Percentiles rank a stretch among this genome's conserved stretches.
Conservation (phyloP, 2,329 filamentous ascomycete genomes). For the Calonectria honghensis region DNA sequence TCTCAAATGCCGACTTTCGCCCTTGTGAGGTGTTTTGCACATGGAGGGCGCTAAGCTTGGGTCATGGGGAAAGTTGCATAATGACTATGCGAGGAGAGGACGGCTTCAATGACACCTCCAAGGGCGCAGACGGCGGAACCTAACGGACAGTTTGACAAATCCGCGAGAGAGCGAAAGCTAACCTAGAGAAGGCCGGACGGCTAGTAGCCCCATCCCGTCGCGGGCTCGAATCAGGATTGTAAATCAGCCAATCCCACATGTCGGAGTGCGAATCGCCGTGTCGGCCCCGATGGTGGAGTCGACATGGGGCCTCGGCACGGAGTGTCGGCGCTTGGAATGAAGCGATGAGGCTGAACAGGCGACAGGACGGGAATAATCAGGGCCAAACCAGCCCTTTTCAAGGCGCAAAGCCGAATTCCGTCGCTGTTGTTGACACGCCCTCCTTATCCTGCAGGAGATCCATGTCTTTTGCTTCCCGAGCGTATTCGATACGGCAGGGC, state of each 20-base stretch:
- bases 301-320: constrained; percentile 45
- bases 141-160: constrained; percentile 18
- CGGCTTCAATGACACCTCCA: constrained; percentile 1
- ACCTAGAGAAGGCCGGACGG: not conserved
- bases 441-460: constrained; percentile 18
- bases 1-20: constrained; percentile 43
- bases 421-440: constrained; percentile 6
- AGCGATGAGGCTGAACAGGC: constrained; percentile 38
- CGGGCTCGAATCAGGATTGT: not conserved
- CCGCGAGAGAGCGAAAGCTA: not conserved
- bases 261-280: constrained; percentile 51
- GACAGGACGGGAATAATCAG: constrained; percentile 16
- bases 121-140: not conserved
- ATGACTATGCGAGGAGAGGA: not conserved
- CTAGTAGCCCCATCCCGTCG: not conserved
- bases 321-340: constrained; percentile 40
- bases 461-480: constrained; percentile 4
- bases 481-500: constrained; percentile 30
- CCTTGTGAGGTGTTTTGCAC: constrained; percentile 41
- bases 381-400: constrained; percentile 21
- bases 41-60: constrained; percentile 22
- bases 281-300: constrained; percentile 39
- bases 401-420: constrained; percentile 33
- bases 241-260: constrained; percentile 25
- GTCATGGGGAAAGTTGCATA: constrained; percentile 29